Evolutionary conservation across 1,284 basidiomycete species (phyloP), one percentile per base, ranked within the genome.

Genomic region (Trichosporon sp.): DNA sequence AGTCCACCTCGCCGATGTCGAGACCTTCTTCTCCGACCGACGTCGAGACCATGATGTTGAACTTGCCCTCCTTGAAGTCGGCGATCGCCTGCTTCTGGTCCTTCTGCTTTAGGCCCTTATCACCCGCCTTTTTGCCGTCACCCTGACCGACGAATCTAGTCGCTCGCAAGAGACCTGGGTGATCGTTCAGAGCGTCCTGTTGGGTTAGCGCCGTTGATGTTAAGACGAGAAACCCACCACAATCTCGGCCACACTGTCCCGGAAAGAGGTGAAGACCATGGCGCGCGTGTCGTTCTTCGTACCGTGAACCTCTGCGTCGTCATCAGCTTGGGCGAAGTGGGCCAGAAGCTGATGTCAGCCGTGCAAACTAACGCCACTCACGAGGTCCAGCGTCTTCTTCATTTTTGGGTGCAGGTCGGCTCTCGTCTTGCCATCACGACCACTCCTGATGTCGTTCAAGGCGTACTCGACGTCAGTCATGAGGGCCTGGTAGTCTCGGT

Each of bases 1-100:
- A 86, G 80, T 99, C 97, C n/a, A 99, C 91, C 78, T 98, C 95
- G 62, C 97, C 97, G 69, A 99, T 99, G 80, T 99, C 97, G n/a
- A 99, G 86, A 71, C 97, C 97, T 82, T 99, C 97, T 84, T 99
- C 97, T 32, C 97, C 97, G 69, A 99, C 95, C 2, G 92, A 97
- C 0, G 97, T 99, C 0, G 96, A 92, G 1, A 99, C 96, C 4
- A 99, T 85, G 34, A 98, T 90, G 75, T 99, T 98, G 82, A 88
- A 93, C 68, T 90, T 90, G 34, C 93, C 94, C 2, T 85, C 84
- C 81, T 95, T 95, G 86, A 99, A 99, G 70, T 89, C 88, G 68
- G 88, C 84, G 75, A 99, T 92, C 38, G 75, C 76, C 76, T 79
- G 53, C 58, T 96, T 87, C 82, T 99, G 97, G 74, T 96, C 90